Evolutionary conservation across 2,329 filamentous ascomycete species (phyloP), one percentile per base, ranked within the genome.

Genomic region (Nothopassalora personata): DNA sequence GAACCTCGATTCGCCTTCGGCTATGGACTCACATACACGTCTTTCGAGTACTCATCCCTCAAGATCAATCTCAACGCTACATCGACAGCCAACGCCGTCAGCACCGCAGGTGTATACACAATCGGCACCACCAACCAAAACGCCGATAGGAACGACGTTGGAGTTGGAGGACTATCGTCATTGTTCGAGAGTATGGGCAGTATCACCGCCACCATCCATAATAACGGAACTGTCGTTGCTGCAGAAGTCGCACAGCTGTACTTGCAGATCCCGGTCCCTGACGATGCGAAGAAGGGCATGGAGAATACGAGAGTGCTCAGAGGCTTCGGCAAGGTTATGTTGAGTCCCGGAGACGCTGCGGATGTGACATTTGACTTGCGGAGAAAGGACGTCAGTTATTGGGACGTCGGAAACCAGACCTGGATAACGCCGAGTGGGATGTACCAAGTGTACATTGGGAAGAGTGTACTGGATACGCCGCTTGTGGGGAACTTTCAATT

Each of bases 221-320:
- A 83, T 70, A 80, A 77, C 1, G 81, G 81, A 27, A 66, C 66
- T 3, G 68, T 80, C 46, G 65, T 66, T 13, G 81, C 80, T 36
- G 76, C 80, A 27, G 81, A 83, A 63, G 80, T 84, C 49, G 77
- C 79, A 5, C 81, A 84, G 66, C 66, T 84, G 18, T 74, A 73
- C 59, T 52, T 74, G 6, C 57, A 68, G 27, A 70, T 73, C 10
- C 69, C 69, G 0, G 61, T 66, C 15, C 63, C 62, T 11, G 89
- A 61, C 13, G 74, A 72, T 2, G 23, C 18, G 51, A 80, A 50
- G 23, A 95, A 66, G 52, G 70, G 81, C 80, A 28, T 74, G 80
- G 58, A 66, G 2, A 64, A 65, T 31, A 71, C 68, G 18, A 64
- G 67, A 52, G 64, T 66, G 1, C 59, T 75, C 43, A 57, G 72